phyloP scores from a whole-genome alignment of 1,139 yeast species.

The Kodamaea plutei region DNA sequence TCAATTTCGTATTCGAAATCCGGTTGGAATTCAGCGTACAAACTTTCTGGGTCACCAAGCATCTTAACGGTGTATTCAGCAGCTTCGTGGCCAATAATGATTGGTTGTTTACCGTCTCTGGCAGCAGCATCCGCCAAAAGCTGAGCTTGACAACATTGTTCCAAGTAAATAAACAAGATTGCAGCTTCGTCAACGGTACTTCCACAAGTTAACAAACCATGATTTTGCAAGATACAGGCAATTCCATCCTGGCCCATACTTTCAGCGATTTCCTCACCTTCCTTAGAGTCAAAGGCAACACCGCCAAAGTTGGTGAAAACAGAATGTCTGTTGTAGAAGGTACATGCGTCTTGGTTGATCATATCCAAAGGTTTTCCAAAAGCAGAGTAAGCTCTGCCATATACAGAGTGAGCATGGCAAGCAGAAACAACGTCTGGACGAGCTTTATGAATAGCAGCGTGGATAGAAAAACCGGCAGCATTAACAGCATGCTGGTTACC shows the following conservation, averaged over 20 bases:
- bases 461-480: slow-evolving; percentile 80
- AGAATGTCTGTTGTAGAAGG: slow-evolving; percentile 60
- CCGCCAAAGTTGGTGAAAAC: slow-evolving; percentile 76
- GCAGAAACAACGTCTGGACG: slow-evolving; percentile 81
- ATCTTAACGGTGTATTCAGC: slow-evolving; percentile 65
- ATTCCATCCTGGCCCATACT: slow-evolving; percentile 60
- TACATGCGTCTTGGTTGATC: slow-evolving; percentile 77
- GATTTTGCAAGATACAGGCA: slow-evolving; percentile 69
- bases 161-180: slow-evolving; percentile 58
- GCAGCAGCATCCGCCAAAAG: slow-evolving; percentile 57
- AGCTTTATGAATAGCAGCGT: slow-evolving; percentile 69
- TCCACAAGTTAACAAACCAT: slow-evolving; percentile 77
- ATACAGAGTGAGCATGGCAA: slow-evolving; percentile 72
- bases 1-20: slow-evolving; percentile 44
- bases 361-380: slow-evolving; percentile 71
- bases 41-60: slow-evolving; percentile 61
- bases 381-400: slow-evolving; percentile 73
- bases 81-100: slow-evolving; percentile 54
- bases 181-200: slow-evolving; percentile 82
- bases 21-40: slow-evolving; percentile 73
- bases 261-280: slow-evolving; percentile 63
- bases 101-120: slow-evolving; percentile 7
- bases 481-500: slow-evolving; percentile 66
- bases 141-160: slow-evolving; percentile 69
- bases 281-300: slow-evolving; percentile 70